Evolutionary conservation across 805 yeast genomes (phyloP), one percentile per base, ranked within the genome.

Genomic region (Lipomyces japonicus): DNA sequence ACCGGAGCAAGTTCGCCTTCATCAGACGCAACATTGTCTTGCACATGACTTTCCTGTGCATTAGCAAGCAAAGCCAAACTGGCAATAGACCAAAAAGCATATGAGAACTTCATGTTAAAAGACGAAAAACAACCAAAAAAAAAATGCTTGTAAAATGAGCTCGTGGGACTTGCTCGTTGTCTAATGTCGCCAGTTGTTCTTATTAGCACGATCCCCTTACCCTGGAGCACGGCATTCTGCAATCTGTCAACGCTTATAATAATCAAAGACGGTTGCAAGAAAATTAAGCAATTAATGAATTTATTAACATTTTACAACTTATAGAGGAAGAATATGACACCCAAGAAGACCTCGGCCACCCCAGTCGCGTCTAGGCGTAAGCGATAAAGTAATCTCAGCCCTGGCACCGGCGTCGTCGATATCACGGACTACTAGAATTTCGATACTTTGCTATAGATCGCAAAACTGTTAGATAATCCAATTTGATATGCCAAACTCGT

Each of bases 271-370:
- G n/a, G 31, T 7, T 28, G 12, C 31, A 28, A 28, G 31, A 28
- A 12, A 7, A 7, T 7, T 28, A 12, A 28, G 7, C 12, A 28
- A 7, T 28, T 28, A 28, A 28, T 28, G 12, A 7, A 28, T 28
- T 7, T 28, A 12, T 12, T 28, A 7, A 28, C 31, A 28, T 28
- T 28, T 7, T 12, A 12, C 14, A 14, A 14, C 38, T 37, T 52
- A 59, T 37, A 62, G 19, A 5, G 65, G 63, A n/a, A 63, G 69
- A 32, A 84, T 60, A 53, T 75, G 78, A 65, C 89, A 84, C 1
- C 91, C 91, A 30, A 84, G 65, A n/a, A 80, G 57, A 1, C 91
- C 90, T 31, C 69, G 68, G 5, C 91, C 91, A 38, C 69, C 71
- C 90, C 90, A 85, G 14, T 68, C 65, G 3, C 64, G 64, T 4